Base-by-base conservation (phyloP, 2,329 filamentous ascomycete species). In the Geoglossum cookeanum region DNA sequence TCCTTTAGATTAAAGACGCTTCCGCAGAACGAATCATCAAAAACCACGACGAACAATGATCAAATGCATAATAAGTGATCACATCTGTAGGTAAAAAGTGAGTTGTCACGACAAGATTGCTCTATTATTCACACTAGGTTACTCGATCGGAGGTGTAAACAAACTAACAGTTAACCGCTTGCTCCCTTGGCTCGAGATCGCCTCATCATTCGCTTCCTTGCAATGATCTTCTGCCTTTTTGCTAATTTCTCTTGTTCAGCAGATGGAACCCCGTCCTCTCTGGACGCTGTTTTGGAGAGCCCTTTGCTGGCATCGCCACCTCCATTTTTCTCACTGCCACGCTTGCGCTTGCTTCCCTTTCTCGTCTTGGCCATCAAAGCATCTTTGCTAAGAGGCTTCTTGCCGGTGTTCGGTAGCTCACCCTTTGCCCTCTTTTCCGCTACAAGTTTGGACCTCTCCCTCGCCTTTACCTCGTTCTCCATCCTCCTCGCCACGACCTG, bases 401-500 rank as follows among this genome's bases (percentile, higher is more conserved):
- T 72, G 9, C 74, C 74, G 17, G 15, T 17, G 29, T 9, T 22
- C 7, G 54, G 35, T 17, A 55, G 54, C 30, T 45, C 54, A 8
- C 37, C 54, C 35, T 45, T 47, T 35, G 13, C n/a, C 35, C 22
- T 29, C 44, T 32, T 35, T 17, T 45, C 54, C 11, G 33, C n/a
- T 3, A 35, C 54, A 44, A 47, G 35, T 44, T 29, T 54, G 13
- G 56, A 58, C 29, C 72, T 69, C 60, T 75, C 69, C 47, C 74
- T 69, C 3, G 75, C 72, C 61, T 80, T 80, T 55, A 71, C 69
- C 66, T 88, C 83, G 54, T 74, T 74, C 60, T 83, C 80, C 60
- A 75, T 79, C 57, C 94, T 78, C 61, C 92, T 78, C 62, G 83
- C 79, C n/a, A 98, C 84, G 0, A 98, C 92, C 65, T 96, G 90